phyloP scores from a whole-genome alignment of 805 yeast species.

The Cyberlindnera xylosilytica region DNA sequence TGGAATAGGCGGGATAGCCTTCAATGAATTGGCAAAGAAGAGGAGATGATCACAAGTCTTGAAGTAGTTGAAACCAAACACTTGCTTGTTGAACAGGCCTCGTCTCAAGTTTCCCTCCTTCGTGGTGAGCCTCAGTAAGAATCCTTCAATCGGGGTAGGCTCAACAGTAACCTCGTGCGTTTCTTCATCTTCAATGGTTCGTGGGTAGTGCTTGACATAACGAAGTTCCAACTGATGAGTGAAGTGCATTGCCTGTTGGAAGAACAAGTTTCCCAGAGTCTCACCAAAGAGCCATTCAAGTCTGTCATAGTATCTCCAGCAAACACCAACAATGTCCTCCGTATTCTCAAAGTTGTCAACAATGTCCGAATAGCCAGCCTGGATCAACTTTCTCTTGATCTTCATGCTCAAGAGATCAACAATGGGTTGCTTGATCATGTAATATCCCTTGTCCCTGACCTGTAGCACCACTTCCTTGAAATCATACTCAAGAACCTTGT shows the following conservation, averaged over 20 bases:
- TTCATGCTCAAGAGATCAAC: constrained; percentile 39
- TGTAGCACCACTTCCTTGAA: neutral
- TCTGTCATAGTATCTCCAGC: constrained; percentile 68
- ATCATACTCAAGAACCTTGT: constrained; percentile 2
- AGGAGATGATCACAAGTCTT: constrained; percentile 60
- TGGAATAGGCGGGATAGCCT: constrained; percentile 63
- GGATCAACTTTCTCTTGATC: constrained; percentile 33
- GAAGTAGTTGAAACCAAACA: constrained; percentile 58
- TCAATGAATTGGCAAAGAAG: constrained; percentile 50
- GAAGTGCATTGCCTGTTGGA: constrained; percentile 40
- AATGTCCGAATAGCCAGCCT: constrained; percentile 25
- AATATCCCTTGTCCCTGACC: constrained; percentile 24
- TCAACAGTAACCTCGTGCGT: constrained; percentile 35
- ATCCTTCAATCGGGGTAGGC: constrained; percentile 83
- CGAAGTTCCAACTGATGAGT: constrained; percentile 64
- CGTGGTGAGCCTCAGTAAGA: constrained; percentile 54
- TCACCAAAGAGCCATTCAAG: constrained; percentile 64
- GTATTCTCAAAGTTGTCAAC: constrained; percentile 26
- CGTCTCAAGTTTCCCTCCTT: constrained; percentile 41
- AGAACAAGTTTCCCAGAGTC: constrained; percentile 38
- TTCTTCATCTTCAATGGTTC: constrained; percentile 20
- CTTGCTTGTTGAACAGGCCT: constrained; percentile 34
- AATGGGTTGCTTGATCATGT: constrained; percentile 23
- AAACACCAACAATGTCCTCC: constrained; percentile 44
- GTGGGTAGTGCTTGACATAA: constrained; percentile 39